Conservation (phyloP, 2,329 filamentous ascomycete genomes). For the Colletotrichum salicis region DNA sequence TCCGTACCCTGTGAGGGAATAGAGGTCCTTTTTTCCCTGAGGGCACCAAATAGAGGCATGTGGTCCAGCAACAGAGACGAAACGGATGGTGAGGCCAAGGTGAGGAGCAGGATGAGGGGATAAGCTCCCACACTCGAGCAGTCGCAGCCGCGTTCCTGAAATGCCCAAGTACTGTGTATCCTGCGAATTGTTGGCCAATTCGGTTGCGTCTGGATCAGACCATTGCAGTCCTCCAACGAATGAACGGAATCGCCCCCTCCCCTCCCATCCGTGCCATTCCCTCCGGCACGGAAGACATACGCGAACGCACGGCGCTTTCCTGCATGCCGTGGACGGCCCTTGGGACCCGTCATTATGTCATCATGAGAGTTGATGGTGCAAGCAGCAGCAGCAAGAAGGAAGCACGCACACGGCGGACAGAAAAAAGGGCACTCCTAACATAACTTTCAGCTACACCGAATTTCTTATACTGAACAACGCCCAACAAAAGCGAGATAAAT, state of each 20-base stretch:
- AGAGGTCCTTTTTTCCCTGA: neutral
- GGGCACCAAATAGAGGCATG: neutral
- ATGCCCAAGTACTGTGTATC: neutral
- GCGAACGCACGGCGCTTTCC: slow-evolving; percentile 4
- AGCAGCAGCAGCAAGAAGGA: neutral
- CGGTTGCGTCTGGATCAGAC: neutral
- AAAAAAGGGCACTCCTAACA: too few species aligned
- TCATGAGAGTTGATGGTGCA: neutral
- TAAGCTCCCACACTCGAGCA: neutral
- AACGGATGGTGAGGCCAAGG: neutral
- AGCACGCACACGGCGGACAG: too few species aligned
- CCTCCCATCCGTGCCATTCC: neutral
- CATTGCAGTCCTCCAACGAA: neutral
- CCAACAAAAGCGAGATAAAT: too few species aligned
- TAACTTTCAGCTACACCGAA: too few species aligned
- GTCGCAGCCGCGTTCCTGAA: neutral
- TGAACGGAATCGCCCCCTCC: neutral
- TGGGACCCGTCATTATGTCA: slow-evolving; percentile 23
- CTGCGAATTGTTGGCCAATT: neutral
- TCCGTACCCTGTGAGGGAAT: neutral
- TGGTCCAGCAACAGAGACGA: neutral
- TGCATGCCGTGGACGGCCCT: slow-evolving; percentile 1
- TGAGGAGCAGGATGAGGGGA: neutral
- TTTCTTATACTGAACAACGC: too few species aligned
- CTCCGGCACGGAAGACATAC: neutral